Base-by-base conservation (phyloP, 2,329 filamentous ascomycete genomes). In the Arthrobotrys sinensis region DNA sequence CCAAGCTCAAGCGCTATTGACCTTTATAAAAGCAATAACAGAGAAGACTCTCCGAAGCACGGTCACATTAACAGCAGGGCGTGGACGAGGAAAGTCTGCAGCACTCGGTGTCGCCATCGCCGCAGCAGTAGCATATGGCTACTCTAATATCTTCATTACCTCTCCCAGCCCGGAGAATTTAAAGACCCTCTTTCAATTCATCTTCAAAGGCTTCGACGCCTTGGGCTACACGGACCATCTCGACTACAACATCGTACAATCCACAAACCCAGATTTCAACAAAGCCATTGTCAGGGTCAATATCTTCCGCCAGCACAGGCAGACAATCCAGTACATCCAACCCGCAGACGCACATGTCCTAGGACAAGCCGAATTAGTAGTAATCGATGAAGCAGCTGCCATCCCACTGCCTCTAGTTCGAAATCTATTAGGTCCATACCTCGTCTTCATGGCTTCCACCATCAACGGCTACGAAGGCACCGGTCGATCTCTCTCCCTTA, bases 401-500 rank as follows among this genome's bases (percentile, higher is more conserved):
- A 99, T 99, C 80, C 96, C 96, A 11, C 85, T 99, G 10, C 96
- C 96, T 0, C 86, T 98, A 1, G 96, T 99, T 6, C 89, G 92
- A 81, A 97, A 97, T 85, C 88, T 99, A 46, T 94, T 99, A 90
- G 96, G 96, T 0, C 95, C 95, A 12, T 99, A 99, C 84, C 87
- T 99, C 43, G 94, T 98, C 7, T 99, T 99, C 85, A 98, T 99
- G 96, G 94, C 96, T 0, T 99, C 96, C 0, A 99, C 96, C 1
- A 97, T 99, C 86, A 98, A 98, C 83, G 96, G 96, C 75, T 99
- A 99, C 84, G 96, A 99, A 86, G 96, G 96, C 71, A 99, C 96
- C 5, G 96, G 96, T 46, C 90, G 96, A 73, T 98, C 96, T 0
- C 88, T 99, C 4, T 98, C 96, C 0, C 87, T 99, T 67, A 99